Evolutionary conservation across 2,329 filamentous ascomycete species (phyloP), one percentile per base, ranked within the genome.

Genomic region (Anisogramma anomala): DNA sequence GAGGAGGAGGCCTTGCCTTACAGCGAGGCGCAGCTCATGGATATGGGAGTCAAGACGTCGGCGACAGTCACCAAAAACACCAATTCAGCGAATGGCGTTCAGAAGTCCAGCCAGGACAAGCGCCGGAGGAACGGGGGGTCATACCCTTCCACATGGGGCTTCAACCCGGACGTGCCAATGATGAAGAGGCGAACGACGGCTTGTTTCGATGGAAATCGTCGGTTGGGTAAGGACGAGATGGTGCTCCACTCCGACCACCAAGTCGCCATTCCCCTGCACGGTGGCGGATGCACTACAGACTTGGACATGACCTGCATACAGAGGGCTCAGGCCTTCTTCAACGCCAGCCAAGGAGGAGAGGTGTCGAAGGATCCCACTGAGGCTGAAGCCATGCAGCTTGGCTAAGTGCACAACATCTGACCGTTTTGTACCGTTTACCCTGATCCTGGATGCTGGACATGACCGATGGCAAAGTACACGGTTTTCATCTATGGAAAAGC

Each of bases 211-310:
- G 91, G 91, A 1, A 73, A 73, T 13, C 79, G 88, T 39, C 79
- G 89, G 31, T 72, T 98, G 36, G 91, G 84, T 74, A 96, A 96
- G 68, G 91, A 98, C 58, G 91, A 98, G 64, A 91, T 96, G 86
- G 94, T 95, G 87, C 79, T 98, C 36, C 86, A 88, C 52, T 87
- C 84, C 13, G 87, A 94, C 53, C 88, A 91, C 55, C 91, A 98
- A 64, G 86, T 96, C 27, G 85, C 89, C 55, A 71, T 94, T 60
- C 79, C 79, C 60, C 71, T 95, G 14, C 74, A 74, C 18, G 82
- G 85, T 55, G 76, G 76, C 55, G 78, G 82, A 54, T 72, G 94
- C 58, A 80, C 95, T 28, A 96, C 89, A 6, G 91, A 96, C 56
- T 71, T 98, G 33, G 91, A 96, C 56, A 77, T 95, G 37, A 82